Percentiles rank a stretch among this genome's conserved stretches.
Evolutionary conservation across 139 green algal species (phyloP).

Genomic region (Chlamydomonas urium): DNA sequence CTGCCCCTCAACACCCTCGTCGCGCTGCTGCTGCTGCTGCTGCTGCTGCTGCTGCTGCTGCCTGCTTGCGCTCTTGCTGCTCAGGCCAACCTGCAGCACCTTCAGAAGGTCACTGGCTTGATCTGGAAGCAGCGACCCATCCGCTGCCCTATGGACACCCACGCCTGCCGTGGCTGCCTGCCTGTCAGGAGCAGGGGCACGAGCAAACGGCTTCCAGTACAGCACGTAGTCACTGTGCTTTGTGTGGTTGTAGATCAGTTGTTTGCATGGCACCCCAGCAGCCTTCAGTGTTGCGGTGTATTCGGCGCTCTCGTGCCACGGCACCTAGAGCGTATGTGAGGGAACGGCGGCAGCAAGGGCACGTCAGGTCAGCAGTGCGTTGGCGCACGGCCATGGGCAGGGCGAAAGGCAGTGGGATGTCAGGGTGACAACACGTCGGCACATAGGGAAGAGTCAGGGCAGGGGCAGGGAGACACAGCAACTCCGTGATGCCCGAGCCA

Average conservation of each 20-base stretch:
- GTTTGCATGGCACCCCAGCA: constrained; percentile 41
- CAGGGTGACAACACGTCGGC: not conserved
- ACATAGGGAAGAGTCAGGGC: not conserved
- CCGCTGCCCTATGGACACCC: too few species aligned
- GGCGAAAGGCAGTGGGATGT: not conserved
- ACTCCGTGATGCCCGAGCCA: too few species aligned
- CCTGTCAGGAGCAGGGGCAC: not conserved
- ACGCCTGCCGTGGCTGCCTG: too few species aligned
- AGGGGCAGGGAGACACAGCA: not conserved
- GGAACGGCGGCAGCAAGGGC: not conserved
- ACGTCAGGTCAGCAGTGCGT: not conserved
- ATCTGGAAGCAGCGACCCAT: not conserved
- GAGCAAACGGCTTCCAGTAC: not conserved
- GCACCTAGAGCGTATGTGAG: constrained; percentile 19
- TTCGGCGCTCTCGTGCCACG: constrained; percentile 41
- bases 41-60: too few species aligned
- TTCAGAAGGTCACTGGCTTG: constrained; percentile 4
- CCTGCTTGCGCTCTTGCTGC: too few species aligned
- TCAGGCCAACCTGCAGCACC: not conserved
- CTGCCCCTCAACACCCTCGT: too few species aligned
- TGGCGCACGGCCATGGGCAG: not conserved
- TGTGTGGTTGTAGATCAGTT: constrained; percentile 63
- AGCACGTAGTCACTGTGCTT: constrained; percentile 47
- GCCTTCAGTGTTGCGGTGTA: constrained; percentile 10
- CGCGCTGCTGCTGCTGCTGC: too few species aligned